phyloP scores from a whole-genome alignment of 257 asterid species.

The Primulina eburnea region DNA sequence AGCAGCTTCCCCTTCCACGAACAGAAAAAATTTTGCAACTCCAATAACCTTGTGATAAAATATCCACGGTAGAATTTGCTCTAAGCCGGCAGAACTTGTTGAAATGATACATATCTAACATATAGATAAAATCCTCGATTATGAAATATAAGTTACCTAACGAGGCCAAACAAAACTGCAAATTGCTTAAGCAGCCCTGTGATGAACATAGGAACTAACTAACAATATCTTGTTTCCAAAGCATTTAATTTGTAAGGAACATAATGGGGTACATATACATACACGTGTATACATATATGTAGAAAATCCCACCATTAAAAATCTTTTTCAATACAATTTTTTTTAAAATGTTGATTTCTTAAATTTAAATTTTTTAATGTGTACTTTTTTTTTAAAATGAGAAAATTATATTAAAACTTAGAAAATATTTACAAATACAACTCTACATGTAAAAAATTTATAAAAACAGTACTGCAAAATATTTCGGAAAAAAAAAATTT shows the following conservation, averaged over 20 bases:
- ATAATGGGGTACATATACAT: no score
- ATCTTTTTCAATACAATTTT: no score
- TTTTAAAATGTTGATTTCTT: no score
- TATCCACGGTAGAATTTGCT: constrained; percentile 73
- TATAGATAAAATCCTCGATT: background rate
- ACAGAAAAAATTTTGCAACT: constrained; percentile 49
- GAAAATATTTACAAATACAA: no score
- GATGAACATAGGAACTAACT: background rate
- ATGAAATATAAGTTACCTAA: background rate
- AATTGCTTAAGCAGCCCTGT: background rate
- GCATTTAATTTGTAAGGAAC: background rate
- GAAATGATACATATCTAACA: constrained; percentile 59
- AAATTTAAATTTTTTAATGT: no score
- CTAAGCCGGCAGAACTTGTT: constrained; percentile 60
- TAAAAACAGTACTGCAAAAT: no score
- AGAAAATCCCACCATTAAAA: no score
- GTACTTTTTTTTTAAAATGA: no score
- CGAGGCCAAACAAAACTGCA: constrained; percentile 5
- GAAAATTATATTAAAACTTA: no score
- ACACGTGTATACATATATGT: no score
- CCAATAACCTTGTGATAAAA: constrained; percentile 68
- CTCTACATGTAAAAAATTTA: no score
- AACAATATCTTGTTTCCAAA: background rate
- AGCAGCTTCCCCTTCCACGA: constrained; percentile 58
- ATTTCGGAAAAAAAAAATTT: no score